A percentile compares a stretch with the other conserved stretches of the same genome.
phyloP scores from a whole-genome alignment of 2,329 filamentous ascomycete genomes.

The Trichoderma sp. region DNA sequence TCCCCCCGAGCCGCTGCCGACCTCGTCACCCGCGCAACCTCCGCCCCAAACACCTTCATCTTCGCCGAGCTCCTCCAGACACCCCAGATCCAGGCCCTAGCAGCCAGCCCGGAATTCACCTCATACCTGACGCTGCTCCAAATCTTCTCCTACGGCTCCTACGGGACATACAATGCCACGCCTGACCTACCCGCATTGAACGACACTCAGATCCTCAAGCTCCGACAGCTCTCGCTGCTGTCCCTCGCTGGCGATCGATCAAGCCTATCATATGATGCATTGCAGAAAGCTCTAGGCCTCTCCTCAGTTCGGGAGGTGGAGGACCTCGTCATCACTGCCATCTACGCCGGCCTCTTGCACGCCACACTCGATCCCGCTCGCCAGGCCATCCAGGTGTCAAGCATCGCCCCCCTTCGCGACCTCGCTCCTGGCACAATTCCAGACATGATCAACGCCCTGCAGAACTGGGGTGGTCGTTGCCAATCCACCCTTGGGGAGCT shows the following conservation, averaged over 20 bases:
- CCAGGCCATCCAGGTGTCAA: constrained; percentile 71
- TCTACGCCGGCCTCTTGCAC: constrained; percentile 79
- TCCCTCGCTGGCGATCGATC: constrained; percentile 68
- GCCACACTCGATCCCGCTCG: constrained; percentile 80
- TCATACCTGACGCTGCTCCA: constrained; percentile 69
- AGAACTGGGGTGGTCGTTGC: constrained; percentile 78
- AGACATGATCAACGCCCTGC: constrained; percentile 64
- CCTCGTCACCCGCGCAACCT: constrained; percentile 82
- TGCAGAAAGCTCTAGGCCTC: constrained; percentile 67
- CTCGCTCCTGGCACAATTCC: constrained; percentile 71
- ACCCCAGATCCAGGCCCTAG: constrained; percentile 73
- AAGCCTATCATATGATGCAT: constrained; percentile 69
- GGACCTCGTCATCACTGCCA: constrained; percentile 78
- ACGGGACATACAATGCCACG: constrained; percentile 63
- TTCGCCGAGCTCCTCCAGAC: constrained; percentile 90
- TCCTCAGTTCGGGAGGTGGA: constrained; percentile 70
- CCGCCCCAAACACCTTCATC: constrained; percentile 84
- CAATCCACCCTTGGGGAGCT: constrained; percentile 69
- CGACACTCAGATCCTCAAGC: constrained; percentile 73
- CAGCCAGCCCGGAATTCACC: constrained; percentile 57
- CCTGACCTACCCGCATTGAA: constrained; percentile 66
- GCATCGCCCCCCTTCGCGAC: constrained; percentile 83
- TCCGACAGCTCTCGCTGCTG: constrained; percentile 86
- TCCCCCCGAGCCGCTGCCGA: constrained; percentile 83
- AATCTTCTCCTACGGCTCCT: constrained; percentile 92